Conservation (phyloP, 2,329 filamentous ascomycete genomes). For the Colletotrichum sp. region DNA sequence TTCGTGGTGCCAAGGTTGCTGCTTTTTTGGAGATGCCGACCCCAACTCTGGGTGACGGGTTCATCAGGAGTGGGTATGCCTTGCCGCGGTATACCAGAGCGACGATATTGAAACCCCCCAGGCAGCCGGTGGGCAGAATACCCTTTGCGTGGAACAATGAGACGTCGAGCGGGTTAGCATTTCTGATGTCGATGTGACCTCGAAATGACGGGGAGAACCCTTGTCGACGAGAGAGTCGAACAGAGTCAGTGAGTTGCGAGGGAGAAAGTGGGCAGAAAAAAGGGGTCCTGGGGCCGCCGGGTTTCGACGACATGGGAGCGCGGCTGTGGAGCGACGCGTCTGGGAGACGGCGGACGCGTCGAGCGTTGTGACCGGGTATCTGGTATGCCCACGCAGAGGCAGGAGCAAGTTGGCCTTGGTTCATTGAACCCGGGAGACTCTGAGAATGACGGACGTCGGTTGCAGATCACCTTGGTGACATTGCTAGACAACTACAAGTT, state of each 20-base stretch:
- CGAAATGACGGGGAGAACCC: neutral
- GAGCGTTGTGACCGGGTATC: neutral
- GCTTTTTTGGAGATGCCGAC: neutral
- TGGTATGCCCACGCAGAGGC: neutral
- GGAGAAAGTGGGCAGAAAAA: neutral
- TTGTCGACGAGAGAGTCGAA: neutral
- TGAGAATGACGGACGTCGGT: neutral
- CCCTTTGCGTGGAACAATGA: constrained; percentile 1
- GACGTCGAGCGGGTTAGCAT: neutral
- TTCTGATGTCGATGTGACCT: neutral
- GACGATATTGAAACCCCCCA: constrained; percentile 2
- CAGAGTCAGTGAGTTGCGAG: neutral
- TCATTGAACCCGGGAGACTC: neutral
- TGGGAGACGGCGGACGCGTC: neutral
- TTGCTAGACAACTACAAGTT: neutral
- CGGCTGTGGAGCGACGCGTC: constrained; percentile 14
- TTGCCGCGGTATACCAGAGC: neutral
- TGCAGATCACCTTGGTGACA: neutral
- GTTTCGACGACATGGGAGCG: neutral
- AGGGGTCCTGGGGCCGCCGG: constrained; percentile 3
- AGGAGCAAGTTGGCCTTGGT: neutral
- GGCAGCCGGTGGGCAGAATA: neutral
- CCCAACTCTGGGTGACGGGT: neutral
- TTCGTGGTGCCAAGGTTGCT: neutral
- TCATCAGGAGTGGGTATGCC: neutral